phyloP scores from a whole-genome alignment of 1,284 basidiomycete species.

The Apiotrichum mycotoxinovorans region DNA sequence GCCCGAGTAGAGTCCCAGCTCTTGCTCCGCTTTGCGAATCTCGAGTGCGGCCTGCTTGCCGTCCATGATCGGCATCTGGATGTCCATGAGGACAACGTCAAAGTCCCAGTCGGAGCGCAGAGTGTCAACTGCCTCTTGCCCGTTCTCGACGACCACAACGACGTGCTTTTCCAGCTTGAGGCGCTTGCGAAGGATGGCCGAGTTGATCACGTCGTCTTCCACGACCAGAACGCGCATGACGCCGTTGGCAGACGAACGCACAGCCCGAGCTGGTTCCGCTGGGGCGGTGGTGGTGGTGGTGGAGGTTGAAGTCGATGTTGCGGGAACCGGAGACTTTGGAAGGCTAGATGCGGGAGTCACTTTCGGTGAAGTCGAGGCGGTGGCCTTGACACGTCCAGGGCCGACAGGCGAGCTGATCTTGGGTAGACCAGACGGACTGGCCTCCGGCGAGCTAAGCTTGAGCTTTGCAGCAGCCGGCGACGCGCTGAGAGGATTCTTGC shows the following conservation, averaged over 20 bases:
- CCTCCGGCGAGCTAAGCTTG: too few relatives aligned
- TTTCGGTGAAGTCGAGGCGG: too few relatives aligned
- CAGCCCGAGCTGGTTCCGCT: constrained; percentile 9
- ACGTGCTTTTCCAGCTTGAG: constrained; percentile 65
- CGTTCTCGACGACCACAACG: constrained; percentile 67
- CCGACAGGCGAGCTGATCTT: too few relatives aligned
- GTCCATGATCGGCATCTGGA: constrained; percentile 83
- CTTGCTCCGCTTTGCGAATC: constrained; percentile 64
- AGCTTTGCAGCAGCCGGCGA: too few relatives aligned
- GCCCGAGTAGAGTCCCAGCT: too few relatives aligned
- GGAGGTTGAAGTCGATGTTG: neutral
- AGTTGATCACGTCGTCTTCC: constrained; percentile 71
- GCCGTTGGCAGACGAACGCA: constrained; percentile 24
- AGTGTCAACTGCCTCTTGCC: constrained; percentile 68
- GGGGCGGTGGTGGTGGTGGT: neutral
- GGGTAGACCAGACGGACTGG: too few relatives aligned
- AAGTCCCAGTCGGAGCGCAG: constrained; percentile 59
- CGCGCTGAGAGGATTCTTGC: too few relatives aligned
- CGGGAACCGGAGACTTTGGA: too few relatives aligned
- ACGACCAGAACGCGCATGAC: constrained; percentile 64
- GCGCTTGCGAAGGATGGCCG: constrained; percentile 67
- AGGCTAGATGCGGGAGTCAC: too few relatives aligned
- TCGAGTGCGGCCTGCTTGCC: constrained; percentile 68
- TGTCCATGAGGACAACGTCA: constrained; percentile 78
- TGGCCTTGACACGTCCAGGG: too few relatives aligned